Evolutionary conservation across 1,284 basidiomycete genomes (phyloP), one percentile per base, ranked within the genome.

Genomic region (Anthracocystis panici-leucophaei): DNA sequence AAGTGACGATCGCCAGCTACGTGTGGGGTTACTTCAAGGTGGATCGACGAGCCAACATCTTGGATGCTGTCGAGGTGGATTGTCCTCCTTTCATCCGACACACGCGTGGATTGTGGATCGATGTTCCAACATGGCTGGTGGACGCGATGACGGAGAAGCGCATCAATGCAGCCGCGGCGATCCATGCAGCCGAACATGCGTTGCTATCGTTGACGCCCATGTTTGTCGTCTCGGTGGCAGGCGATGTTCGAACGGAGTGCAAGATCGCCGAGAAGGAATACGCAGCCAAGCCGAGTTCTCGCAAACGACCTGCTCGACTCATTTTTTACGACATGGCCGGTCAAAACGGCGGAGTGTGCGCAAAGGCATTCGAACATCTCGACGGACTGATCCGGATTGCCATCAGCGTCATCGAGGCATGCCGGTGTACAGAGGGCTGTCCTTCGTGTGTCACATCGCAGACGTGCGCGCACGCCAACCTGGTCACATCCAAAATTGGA

Each of bases 181-280:
- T 95, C 55, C 94, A 95, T 80, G 90, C 92, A 2, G 92, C 93
- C 1, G 89, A 91, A 71, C 94, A 96, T 82, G 93, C 93, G 0
- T 88, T 95, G 73, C 86, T 95, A 66, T 93, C 93, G 51, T 78
- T 88, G 31, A 87, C 87, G 10, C 87, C 87, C 66, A 89, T 90
- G 52, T 94, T 94, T 77, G 87, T 90, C 7, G 87, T 94, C 75
- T 88, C 89, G 3, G 85, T 88, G 5, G 83, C 85, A 8, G 87
- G 87, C 42, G 92, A 94, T 69, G 86, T 95, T n/a, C 89, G 87
- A 57, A 95, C 94, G 1, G 94, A 95, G 81, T 95, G 94, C 86
- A 94, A 95, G 84, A 79, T 85, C 11, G 81, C 87, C 1, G 91
- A 92, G 82, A 93, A 94, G 82, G 93, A 94, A 85, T 90, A 91